Evolutionary conservation across 192 early-diverging fungal species (phyloP), one percentile per base, ranked within the genome.

Genomic region (Backusella circina): DNA sequence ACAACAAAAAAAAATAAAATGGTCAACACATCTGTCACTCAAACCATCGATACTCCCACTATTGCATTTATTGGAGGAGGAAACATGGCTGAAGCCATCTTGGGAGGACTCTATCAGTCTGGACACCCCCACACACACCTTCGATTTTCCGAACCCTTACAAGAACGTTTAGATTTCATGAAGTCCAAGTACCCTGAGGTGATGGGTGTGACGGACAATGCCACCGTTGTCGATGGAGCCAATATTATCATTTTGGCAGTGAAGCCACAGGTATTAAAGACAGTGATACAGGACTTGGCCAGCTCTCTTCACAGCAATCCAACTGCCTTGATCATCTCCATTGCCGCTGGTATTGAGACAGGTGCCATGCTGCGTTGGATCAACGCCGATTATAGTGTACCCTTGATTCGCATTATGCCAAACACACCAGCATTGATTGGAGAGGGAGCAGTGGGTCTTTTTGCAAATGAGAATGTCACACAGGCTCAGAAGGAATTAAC

Each of bases 41-140:
- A 41, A 41, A 61, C 54, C 3, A 2, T 21, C 18, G n/a, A 57
- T 5, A 51, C 33, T 10, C 77, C 82, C 13, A 75, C 65, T 64
- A 85, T 94, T 44, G 81, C 85, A 66, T 93, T 94, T 81, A 93
- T 94, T 73, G 96, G 96, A 77, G 96, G 96, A 64, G 97, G 97
- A 67, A 96, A 98, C 84, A 98, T 98, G 97, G 95, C 94, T 41
- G 89, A 91, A 72, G 94, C 97, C 74, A 97, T 98, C 71, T 88
- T 97, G 36, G 95, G 93, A 7, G 97, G 97, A n/a, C 87, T 98
- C 32, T 82, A 95, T 67, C 84, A 91, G 76, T 89, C 82, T 9
- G 93, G 93, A 10, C 92, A 91, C 79, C 89, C 90, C 0, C 71
- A 87, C 18, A 73, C 85, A 10, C 87, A 91, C 72, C 84, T 95